Base-by-base conservation (phyloP, 805 yeast species). In the Saccharomycopsis oosterbeekiorum region DNA sequence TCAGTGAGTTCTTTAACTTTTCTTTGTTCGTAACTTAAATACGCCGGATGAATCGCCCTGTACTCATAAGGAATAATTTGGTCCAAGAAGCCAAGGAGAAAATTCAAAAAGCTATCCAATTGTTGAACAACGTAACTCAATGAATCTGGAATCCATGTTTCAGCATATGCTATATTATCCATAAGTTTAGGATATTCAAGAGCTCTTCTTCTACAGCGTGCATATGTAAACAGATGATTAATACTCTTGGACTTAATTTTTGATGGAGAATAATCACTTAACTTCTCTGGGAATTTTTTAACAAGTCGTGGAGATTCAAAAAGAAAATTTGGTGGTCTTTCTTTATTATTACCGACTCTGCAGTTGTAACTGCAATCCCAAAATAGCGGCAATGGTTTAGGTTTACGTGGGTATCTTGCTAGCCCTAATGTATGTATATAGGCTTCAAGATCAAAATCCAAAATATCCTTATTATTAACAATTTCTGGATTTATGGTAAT, bases 221-320 rank as follows among this genome's bases (percentile, higher is more conserved):
- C 39, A 29, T 62, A 59, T 15, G 64, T 62, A 10, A 59, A 53
- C 34, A 62, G 40, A 40, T 59, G 64, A 39, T 62, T 62, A 0
- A 62, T 34, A 39, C 50, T 34, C 39, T 37, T 56, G 15, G 62
- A 56, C 40, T 55, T 19, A 39, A 59, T 57, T 14, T 21, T 51
- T 26, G 62, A 43, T 3, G 60, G 57, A 21, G 55, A 24, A 37
- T 62, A 59, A 24, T 62, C 64, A 19, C 36, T 56, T 14, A 62
- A 42, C 21, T 56, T 55, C n/a, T 37, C 29, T 5, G 37, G n/a
- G 26, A 55, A 43, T 17, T 29, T 47, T 34, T 29, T 59, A 3
- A 61, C 37, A 4, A 47, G 50, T 21, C 41, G 37, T 11, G 61
- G 64, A 10, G 60, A 24, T 24, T 61, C 64, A 55, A 61, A 61